Percentiles rank a stretch among this genome's conserved stretches.
Evolutionary conservation across 1,139 yeast species (phyloP).

Genomic region (Pichia inconspicua): DNA sequence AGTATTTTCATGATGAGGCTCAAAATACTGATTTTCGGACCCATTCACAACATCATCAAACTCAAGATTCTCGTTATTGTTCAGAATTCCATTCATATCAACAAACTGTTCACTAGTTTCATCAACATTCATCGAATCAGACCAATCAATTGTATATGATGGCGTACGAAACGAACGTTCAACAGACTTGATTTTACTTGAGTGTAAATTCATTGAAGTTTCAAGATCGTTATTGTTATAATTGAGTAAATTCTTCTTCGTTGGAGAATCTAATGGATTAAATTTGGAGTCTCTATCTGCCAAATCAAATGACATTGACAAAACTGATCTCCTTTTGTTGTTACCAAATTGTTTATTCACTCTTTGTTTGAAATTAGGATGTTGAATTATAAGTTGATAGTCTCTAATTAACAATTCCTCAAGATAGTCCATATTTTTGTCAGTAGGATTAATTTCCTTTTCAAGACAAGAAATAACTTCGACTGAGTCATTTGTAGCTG

Average conservation of each 20-base stretch:
- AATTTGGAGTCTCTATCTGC: constrained; percentile 12
- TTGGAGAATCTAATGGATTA: constrained; percentile 20
- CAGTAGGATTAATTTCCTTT: constrained; percentile 31
- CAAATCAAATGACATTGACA: constrained; percentile 17
- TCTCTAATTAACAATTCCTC: constrained; percentile 79
- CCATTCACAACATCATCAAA: neutral
- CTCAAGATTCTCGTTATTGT: constrained; percentile 8
- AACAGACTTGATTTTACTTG: constrained; percentile 7
- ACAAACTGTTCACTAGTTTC: constrained; percentile 11
- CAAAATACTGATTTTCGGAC: neutral
- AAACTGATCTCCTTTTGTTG: constrained; percentile 19
- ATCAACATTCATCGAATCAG: constrained; percentile 21
- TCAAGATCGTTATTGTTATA: constrained; percentile 7
- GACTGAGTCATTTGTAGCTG: neutral
- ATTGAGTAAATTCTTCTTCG: constrained; percentile 6
- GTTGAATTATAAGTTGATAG: constrained; percentile 32
- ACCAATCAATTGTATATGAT: constrained; percentile 30
- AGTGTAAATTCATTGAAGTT: constrained; percentile 1
- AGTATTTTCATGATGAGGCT: neutral
- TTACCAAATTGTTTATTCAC: constrained; percentile 19
- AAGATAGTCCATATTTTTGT: constrained; percentile 54
- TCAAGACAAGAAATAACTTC: constrained; percentile 5
- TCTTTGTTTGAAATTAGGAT: constrained; percentile 15
- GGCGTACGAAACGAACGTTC: constrained; percentile 26
- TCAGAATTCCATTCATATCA: constrained; percentile 9